Evolutionary conservation across 306 rosid species (phyloP), one percentile per base, ranked within the genome.

Genomic region (Benincasa hispida): DNA sequence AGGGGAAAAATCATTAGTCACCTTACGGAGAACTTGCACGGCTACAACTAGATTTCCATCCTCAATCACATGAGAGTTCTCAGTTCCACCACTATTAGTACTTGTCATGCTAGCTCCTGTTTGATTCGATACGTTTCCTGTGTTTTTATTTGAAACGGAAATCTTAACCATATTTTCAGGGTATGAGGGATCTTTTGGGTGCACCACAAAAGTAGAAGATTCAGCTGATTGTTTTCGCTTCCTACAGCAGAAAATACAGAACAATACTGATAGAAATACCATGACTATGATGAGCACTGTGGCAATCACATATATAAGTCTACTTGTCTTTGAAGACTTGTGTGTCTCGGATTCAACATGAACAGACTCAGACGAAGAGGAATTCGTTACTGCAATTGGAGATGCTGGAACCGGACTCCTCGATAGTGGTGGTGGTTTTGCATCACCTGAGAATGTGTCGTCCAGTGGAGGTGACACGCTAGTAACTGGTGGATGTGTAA

Each of bases 1-100:
- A 2, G 88, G 77, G 9, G 91, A 80, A 79, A 90, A 92, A 75
- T 80, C 54, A 1, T 86, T 75, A 25, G 97, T 90, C 58, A 85
- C 91, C 82, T 88, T 89, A 61, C 89, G 87, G 10, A 92, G 90
- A 59, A 88, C 85, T 82, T 90, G 92, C 74, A 90, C 86, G 1
- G 96, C 85, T 53, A 90, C 88, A 12, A 86, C 74, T 24, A 85
- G 87, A 77, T 83, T 88, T 19, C 90, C 91, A 27, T 78, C 79
- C 35, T 89, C 97, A 83, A 88, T 67, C 11, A 72, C 6, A 53
- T 83, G 84, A 80, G 91, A 84, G 61, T 41, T 78, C 66, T 76
- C 89, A 70, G 86, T 87, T 77, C 87, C 91, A 68, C 84, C 76
- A 73, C 91, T 90, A 42, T 74, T 76, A 85, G 79, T 78, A 80